These are phyloP conservation scores for Metschnikowia cerradonensis DNA, from an alignment of 805 yeast species.

Conservation along the genomic window DNA sequence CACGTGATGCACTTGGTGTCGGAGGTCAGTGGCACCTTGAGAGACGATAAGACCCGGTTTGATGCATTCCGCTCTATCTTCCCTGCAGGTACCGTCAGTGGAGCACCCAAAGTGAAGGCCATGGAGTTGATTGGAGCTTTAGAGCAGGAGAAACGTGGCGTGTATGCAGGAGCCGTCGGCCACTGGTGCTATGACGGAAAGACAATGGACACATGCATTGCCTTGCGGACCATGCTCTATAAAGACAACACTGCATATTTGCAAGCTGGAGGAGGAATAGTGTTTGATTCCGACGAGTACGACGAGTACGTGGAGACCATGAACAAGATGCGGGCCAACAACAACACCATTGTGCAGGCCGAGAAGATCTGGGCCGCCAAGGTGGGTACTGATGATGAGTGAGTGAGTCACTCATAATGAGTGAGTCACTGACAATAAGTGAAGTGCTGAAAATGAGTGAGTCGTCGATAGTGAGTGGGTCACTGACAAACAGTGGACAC, in stretches of 20 bases:
- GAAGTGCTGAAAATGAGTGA: no score
- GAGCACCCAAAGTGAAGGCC: slow-evolving; percentile 96
- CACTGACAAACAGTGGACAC: no score
- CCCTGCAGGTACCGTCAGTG: slow-evolving; percentile 99
- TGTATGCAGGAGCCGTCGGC: slow-evolving; percentile 98
- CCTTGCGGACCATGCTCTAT: slow-evolving; percentile 92
- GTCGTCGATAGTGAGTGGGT: no score
- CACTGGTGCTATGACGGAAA: slow-evolving; percentile 96
- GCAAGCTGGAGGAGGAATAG: slow-evolving; percentile 99
- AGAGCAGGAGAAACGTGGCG: slow-evolving; percentile 90
- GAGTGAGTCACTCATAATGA: background rate
- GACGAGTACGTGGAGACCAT: slow-evolving; percentile 95
- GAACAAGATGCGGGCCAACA: slow-evolving; percentile 95
- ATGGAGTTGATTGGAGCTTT: slow-evolving; percentile 91
- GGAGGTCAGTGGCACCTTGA: slow-evolving; percentile 86
- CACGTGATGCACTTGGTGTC: slow-evolving; percentile 97
- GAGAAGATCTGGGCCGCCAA: slow-evolving; percentile 70
- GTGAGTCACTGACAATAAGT: no score
- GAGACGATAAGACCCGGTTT: slow-evolving; percentile 81
- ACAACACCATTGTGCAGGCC: slow-evolving; percentile 86
- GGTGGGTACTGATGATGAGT: slow-evolving; percentile 14
- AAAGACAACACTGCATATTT: slow-evolving; percentile 87
- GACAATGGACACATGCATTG: slow-evolving; percentile 96
- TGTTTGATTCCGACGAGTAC: slow-evolving; percentile 87
- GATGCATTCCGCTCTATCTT: slow-evolving; percentile 97